These are phyloP conservation scores for Pelargonium citronellum DNA, from an alignment of 441 rosid genomes.

Conservation along the genomic window DNA sequence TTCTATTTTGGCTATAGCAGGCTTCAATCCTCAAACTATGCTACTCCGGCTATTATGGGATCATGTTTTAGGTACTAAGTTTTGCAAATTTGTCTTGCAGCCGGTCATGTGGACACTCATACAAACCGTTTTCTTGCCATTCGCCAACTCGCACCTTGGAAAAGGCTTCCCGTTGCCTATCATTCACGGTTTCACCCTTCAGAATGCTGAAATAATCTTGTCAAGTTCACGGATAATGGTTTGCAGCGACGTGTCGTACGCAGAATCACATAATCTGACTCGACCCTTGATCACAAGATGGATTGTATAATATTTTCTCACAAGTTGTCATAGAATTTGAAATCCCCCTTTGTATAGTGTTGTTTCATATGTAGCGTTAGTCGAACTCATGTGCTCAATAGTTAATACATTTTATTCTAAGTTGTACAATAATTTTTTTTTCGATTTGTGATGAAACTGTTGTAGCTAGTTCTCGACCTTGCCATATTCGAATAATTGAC, in stretches of 20 bases:
- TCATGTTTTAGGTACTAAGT: neutral
- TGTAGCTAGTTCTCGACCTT: neutral
- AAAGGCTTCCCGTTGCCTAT: slow-evolving; percentile 63
- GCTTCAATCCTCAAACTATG: too few species aligned
- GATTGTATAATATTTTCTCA: neutral
- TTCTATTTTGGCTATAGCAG: neutral
- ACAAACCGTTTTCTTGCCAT: slow-evolving; percentile 53
- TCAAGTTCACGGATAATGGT: slow-evolving; percentile 36
- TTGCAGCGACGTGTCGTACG: slow-evolving; percentile 42
- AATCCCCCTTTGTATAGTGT: slow-evolving; percentile 4
- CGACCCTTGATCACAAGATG: neutral
- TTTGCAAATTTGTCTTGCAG: slow-evolving; percentile 28
- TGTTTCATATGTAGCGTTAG: neutral
- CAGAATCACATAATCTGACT: slow-evolving; percentile 11
- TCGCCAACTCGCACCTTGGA: slow-evolving; percentile 45
- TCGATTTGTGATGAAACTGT: neutral
- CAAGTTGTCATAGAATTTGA: neutral
- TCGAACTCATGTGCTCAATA: too few species aligned
- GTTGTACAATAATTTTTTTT: neutral
- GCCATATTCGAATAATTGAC: too few species aligned
- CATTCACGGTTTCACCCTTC: slow-evolving; percentile 40
- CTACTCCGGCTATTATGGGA: too few species aligned
- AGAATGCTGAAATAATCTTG: slow-evolving; percentile 42
- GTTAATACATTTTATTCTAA: neutral
- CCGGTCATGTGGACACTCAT: slow-evolving; percentile 39